Evolutionary conservation across 2,329 filamentous ascomycete genomes (phyloP).

Genomic region (Ramularia endophylla): DNA sequence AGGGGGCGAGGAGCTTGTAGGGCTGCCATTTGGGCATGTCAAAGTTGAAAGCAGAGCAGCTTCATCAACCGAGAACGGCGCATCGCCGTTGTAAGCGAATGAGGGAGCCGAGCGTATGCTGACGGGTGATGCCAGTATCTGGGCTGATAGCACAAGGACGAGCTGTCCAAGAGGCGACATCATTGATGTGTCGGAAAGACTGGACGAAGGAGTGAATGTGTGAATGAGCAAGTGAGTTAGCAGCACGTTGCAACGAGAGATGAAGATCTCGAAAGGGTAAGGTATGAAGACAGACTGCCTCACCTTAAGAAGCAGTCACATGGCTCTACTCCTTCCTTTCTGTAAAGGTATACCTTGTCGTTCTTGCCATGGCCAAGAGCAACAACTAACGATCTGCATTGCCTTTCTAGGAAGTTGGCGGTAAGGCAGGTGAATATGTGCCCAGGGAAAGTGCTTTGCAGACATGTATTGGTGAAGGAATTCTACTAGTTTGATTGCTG

Average conservation of each 20-base stretch:
- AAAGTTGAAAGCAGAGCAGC: slow-evolving; percentile 21
- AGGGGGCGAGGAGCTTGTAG: slow-evolving; percentile 19
- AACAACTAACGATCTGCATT: too few species aligned
- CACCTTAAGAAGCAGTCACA: too few species aligned
- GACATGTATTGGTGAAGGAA: too few species aligned
- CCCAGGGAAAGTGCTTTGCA: too few species aligned
- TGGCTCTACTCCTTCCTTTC: too few species aligned
- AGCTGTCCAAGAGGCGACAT: slow-evolving; percentile 12
- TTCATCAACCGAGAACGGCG: slow-evolving; percentile 23
- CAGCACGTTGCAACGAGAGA: background rate
- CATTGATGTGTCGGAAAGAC: background rate
- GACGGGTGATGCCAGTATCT: slow-evolving; percentile 13
- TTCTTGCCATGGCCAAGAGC: too few species aligned
- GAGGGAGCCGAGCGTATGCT: slow-evolving; percentile 14
- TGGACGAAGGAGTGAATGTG: too few species aligned
- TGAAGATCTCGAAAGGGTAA: background rate
- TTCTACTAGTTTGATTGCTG: too few species aligned
- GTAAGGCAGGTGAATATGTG: background rate
- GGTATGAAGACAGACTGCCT: too few species aligned
- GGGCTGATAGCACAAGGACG: slow-evolving; percentile 8
- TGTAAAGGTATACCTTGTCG: too few species aligned
- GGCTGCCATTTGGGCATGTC: slow-evolving; percentile 27
- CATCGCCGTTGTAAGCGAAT: slow-evolving; percentile 24
- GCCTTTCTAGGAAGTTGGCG: too few species aligned
- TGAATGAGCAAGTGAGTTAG: slow-evolving; percentile 2